Conservation (phyloP, 768 basidiomycete genomes). For the Pholiota microspora region DNA sequence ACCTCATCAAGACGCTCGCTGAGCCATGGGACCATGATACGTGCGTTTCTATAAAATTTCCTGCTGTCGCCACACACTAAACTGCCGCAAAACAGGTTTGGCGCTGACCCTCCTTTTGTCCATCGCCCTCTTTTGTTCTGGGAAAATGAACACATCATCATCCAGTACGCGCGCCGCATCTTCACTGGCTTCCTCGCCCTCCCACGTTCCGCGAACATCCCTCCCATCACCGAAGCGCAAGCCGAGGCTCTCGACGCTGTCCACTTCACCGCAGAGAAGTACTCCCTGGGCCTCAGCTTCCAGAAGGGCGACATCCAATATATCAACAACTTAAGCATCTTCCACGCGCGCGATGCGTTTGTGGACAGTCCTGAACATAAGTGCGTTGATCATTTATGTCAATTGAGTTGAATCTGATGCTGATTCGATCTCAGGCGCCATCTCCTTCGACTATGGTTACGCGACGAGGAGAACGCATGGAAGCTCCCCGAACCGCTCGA, state of each 20-base stretch:
- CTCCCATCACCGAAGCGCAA: conserved; percentile 47
- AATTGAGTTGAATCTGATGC: background rate
- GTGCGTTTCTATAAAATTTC: conserved; percentile 16
- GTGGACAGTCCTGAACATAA: conserved; percentile 34
- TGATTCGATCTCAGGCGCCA: conserved; percentile 26
- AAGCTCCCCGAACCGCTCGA: conserved; percentile 30
- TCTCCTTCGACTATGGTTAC: conserved; percentile 35
- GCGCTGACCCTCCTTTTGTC: conserved; percentile 32
- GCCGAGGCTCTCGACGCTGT: conserved; percentile 45
- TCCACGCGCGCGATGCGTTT: conserved; percentile 44
- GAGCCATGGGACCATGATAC: conserved; percentile 42
- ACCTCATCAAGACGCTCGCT: conserved; percentile 39
- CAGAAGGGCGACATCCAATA: conserved; percentile 50
- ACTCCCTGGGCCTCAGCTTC: conserved; percentile 42
- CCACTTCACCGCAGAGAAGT: conserved; percentile 43
- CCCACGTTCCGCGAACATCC: conserved; percentile 35
- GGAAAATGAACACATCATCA: conserved; percentile 36
- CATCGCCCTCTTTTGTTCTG: conserved; percentile 38
- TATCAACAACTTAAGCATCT: conserved; percentile 43
- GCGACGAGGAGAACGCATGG: conserved; percentile 38
- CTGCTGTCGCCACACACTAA: background rate
- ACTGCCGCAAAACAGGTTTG: conserved; percentile 27
- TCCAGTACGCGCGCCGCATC: conserved; percentile 42
- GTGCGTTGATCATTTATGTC: conserved; percentile 22
- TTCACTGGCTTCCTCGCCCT: conserved; percentile 40